A percentile compares a stretch with the other conserved stretches of the same genome.
Conservation (phyloP, 805 yeast genomes). For the Saturnispora saitoi region DNA sequence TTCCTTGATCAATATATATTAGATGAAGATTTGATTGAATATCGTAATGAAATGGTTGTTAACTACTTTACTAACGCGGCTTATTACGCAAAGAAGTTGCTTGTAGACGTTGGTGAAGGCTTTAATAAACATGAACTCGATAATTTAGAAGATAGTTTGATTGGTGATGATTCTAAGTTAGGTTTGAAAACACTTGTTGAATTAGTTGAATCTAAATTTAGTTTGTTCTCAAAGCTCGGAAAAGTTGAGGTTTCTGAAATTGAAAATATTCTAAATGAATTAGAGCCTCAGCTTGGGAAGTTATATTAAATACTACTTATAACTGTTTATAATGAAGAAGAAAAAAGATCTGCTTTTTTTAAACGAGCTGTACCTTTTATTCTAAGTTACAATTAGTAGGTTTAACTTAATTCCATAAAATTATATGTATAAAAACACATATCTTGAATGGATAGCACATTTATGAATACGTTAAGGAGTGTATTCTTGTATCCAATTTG, state of each 20-base stretch:
- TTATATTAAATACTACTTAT: neutral
- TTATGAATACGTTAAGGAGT: too few species aligned
- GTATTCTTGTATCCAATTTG: too few species aligned
- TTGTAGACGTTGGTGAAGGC: constrained; percentile 3
- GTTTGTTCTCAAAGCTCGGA: neutral
- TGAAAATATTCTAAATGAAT: neutral
- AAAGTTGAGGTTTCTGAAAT: neutral
- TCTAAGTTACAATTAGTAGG: too few species aligned
- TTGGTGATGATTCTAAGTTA: constrained; percentile 11
- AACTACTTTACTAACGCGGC: constrained; percentile 8
- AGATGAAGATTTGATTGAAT: constrained; percentile 13
- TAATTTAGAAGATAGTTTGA: neutral
- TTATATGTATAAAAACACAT: too few species aligned
- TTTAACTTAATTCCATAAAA: too few species aligned
- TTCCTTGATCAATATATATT: constrained; percentile 22
- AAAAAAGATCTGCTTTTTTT: too few species aligned
- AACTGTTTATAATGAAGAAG: neutral
- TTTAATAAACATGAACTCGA: constrained; percentile 1
- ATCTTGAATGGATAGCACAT: too few species aligned
- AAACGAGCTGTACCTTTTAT: too few species aligned
- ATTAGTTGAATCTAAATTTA: constrained; percentile 6
- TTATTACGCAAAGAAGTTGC: neutral
- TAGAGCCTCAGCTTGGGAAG: neutral
- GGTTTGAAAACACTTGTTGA: constrained; percentile 9
- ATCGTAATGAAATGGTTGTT: constrained; percentile 11